Base-by-base conservation (phyloP, 345 rosid species). In the Citrus inodora region DNA sequence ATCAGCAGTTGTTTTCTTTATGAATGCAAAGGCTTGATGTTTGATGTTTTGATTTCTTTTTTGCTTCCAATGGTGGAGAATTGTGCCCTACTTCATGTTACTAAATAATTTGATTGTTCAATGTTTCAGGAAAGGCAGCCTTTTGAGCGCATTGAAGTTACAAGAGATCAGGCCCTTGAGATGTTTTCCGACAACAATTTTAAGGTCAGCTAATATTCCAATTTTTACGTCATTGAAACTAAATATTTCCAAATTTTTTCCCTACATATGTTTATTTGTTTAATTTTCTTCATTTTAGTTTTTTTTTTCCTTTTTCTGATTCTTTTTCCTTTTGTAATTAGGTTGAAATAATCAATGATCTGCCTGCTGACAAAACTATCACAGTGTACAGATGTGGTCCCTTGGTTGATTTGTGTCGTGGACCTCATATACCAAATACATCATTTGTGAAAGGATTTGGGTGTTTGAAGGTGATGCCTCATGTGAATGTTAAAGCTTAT, bases 381-480 rank as follows among this genome's bases (percentile, higher is more conserved):
- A 94, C 98, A 7, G 98, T 97, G 48, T 97, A 94, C 81, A 87
- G 99, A 87, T 97, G 99, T 75, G 99, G 99, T 19, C 98, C 97
- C 55, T 83, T 94, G 87, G 94, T 94, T 61, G 99, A 97, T 86
- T 83, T 97, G 76, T 97, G 99, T 78, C 98, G 99, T 79, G 98
- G 99, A 58, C 99, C 99, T 67, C 99, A 97, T 85, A 97, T 97
- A 85, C 99, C 99, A 30, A 97, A 88, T 80, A 97, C 99, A 75
- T 93, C 99, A 28, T 97, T 91, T 80, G 99, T 89, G 55, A 94
- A 97, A 86, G 98, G 97, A 77, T 86, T 96, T 88, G 91, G 90
- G 55, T 94, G 98, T 83, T 83, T 96, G 86, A 96, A 90, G 97
- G 99, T 96, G 66, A 62, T 71, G 65, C 77, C 33, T 76, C 59